Percentiles rank a stretch among this genome's conserved stretches.
phyloP scores from a whole-genome alignment of 129 eudicot genomes.

The Helianthus annuus region DNA sequence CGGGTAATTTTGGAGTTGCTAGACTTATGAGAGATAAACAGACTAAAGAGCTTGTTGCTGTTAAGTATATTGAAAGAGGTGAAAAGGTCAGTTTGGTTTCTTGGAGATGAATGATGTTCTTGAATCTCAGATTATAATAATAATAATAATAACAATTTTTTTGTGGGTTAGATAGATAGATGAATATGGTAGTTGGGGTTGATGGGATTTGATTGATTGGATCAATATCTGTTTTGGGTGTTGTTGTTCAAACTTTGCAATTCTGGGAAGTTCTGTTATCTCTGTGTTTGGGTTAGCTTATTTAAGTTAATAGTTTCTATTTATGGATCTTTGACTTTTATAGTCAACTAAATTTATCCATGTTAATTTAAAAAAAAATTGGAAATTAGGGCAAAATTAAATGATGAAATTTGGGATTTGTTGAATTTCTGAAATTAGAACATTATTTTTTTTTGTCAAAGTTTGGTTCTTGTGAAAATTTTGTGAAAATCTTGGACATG shows the following conservation, averaged over 20 bases:
- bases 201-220: conserved; percentile 16
- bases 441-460: too few species aligned
- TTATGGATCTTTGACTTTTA: conserved; percentile 30
- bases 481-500: background rate
- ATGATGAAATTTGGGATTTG: conserved; percentile 9
- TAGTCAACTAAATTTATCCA: background rate
- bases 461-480: too few species aligned
- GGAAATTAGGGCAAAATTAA: conserved; percentile 11
- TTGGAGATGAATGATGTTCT: background rate
- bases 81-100: conserved; percentile 60
- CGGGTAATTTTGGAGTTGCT: conserved; percentile 87
- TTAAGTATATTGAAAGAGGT: conserved; percentile 87
- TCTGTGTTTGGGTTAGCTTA: too few species aligned
- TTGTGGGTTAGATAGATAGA: conserved; percentile 3
- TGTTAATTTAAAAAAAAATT: background rate
- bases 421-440: background rate
- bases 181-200: background rate
- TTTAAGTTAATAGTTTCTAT: too few species aligned
- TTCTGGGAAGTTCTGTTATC: conserved; percentile 19
- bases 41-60: conserved; percentile 86
- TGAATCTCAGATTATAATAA: background rate
- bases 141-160: background rate
- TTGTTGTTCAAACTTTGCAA: conserved; percentile 3
- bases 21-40: conserved; percentile 89
- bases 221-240: conserved; percentile 24